Evolutionary conservation across 495 filamentous ascomycete genomes (phyloP).

Genomic region (Penicillium fimorum): DNA sequence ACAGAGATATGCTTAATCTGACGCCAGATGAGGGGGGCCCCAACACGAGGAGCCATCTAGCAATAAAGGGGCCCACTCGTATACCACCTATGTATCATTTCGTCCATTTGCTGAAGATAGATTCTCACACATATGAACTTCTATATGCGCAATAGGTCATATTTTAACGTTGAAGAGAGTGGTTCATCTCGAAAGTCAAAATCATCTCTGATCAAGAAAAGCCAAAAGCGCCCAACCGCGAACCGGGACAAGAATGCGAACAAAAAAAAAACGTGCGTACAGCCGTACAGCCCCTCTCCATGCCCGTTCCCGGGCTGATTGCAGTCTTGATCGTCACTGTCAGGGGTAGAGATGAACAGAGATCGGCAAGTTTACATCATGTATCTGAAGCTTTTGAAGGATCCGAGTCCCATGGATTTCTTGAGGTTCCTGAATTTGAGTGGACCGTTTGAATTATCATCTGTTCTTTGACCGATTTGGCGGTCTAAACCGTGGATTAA

Average conservation of each 20-base stretch:
- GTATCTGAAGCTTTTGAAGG: neutral
- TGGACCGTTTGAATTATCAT: neutral
- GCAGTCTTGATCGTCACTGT: conserved; percentile 24
- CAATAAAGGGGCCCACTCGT: neutral
- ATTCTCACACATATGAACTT: neutral
- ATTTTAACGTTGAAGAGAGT: neutral
- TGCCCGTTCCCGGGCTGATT: conserved; percentile 4
- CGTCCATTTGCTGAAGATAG: neutral
- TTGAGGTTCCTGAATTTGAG: neutral
- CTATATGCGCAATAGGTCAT: neutral
- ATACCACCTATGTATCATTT: neutral
- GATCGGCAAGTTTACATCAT: conserved; percentile 7
- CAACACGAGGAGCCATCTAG: conserved; percentile 12
- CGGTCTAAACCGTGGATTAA: conserved; percentile 5
- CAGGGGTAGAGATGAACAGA: conserved; percentile 19
- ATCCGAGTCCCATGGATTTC: neutral
- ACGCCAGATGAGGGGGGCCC: conserved; percentile 27
- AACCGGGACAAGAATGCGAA: neutral
- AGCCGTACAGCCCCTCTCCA: neutral
- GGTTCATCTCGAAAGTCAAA: neutral
- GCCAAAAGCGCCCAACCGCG: neutral
- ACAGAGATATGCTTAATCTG: conserved; percentile 38
- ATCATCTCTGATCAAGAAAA: neutral
- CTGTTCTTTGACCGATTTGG: neutral
- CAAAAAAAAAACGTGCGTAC: neutral